A percentile compares a stretch with the other conserved stretches of the same genome.
Evolutionary conservation across 2,329 filamentous ascomycete genomes (phyloP).

Genomic region (Graphilbum ipis-grandicollis): DNA sequence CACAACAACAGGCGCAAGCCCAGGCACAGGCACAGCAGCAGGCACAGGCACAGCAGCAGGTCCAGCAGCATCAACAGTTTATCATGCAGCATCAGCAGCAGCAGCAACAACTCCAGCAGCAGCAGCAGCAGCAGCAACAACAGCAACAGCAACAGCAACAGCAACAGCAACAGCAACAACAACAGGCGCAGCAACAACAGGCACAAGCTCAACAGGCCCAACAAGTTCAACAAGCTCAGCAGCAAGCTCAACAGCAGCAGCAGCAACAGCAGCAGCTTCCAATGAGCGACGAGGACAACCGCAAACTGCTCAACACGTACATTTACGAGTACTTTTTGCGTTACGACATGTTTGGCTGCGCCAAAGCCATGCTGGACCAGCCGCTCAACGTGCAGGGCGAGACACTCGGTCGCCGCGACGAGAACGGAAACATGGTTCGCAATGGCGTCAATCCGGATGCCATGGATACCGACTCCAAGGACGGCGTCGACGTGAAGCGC

Average conservation of each 20-base stretch:
- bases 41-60: constrained; percentile 4
- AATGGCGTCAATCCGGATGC: constrained; percentile 57
- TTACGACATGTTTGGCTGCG: constrained; percentile 69
- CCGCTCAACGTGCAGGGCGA: constrained; percentile 51
- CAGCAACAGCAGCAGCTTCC: constrained; percentile 17
- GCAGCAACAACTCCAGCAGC: constrained; percentile 16
- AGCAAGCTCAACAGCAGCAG: constrained; percentile 3
- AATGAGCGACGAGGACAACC: constrained; percentile 25
- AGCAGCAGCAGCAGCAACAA: constrained; percentile 5
- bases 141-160: constrained; percentile 4
- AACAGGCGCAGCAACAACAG: constrained; percentile 1
- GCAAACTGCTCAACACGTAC: constrained; percentile 59
- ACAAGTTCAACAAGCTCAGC: constrained; percentile 10
- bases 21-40: constrained; percentile 1
- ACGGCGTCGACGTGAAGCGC: constrained; percentile 55
- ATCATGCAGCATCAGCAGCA: constrained; percentile 4
- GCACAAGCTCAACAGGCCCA: constrained; percentile 14
- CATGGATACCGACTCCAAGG: constrained; percentile 73
- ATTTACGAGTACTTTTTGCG: constrained; percentile 87
- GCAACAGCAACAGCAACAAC: constrained; percentile 13
- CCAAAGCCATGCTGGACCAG: constrained; percentile 55
- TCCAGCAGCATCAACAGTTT: constrained; percentile 1
- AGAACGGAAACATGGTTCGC: constrained; percentile 45
- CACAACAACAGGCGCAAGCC: constrained; percentile 6
- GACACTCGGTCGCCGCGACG: constrained; percentile 50